Base-by-base conservation (phyloP, 2,329 filamentous ascomycete genomes). In the Neodidymelliopsis sp. region DNA sequence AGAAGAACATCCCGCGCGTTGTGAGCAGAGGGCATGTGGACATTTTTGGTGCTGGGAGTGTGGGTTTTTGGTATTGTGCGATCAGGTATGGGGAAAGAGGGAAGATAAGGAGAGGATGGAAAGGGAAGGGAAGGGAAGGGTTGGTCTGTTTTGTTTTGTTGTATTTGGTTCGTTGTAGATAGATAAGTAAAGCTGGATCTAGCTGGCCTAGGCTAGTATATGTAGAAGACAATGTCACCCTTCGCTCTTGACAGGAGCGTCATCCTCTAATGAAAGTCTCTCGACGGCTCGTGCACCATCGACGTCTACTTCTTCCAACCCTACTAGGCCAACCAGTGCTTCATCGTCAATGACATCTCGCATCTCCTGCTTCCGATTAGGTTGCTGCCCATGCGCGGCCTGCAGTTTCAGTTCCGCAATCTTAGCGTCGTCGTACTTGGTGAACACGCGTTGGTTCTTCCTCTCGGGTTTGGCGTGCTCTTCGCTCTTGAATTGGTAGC, bases 371-470 rank as follows among this genome's bases (percentile, higher is more conserved):
- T 66, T 68, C 38, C 37, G 45, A 7, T 60, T 62, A 13, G 62
- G 62, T 48, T 66, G 65, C 49, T 71, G 65, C 2, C 65, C 64
- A 50, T 70, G 69, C 8, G 60, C 57, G 8, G 59, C 66, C 24
- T n/a, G n/a, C 7, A 50, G n/a, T 9, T 59, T 64, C 10, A 72
- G 49, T 39, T 60, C 56, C 6, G 60, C 39, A 8, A 66, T 62
- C 25, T 60, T 57, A 10, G 60, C 56, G 13, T 58, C 66, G 10
- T 63, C 58, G 16, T 65, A 62, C 36, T 62, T 62, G n/a, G 53
- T 63, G 28, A 62, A 72, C 3, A 63, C 62, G 22, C 63, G 67
- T 11, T 66, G 62, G 18, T 72, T 72, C 57, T 70, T 72, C 53
- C 59, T 68, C 19, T 56, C 60, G 11, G 48, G 51, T 37, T 62